phyloP scores from a whole-genome alignment of 768 basidiomycete species.

The Auriculariales sp. region DNA sequence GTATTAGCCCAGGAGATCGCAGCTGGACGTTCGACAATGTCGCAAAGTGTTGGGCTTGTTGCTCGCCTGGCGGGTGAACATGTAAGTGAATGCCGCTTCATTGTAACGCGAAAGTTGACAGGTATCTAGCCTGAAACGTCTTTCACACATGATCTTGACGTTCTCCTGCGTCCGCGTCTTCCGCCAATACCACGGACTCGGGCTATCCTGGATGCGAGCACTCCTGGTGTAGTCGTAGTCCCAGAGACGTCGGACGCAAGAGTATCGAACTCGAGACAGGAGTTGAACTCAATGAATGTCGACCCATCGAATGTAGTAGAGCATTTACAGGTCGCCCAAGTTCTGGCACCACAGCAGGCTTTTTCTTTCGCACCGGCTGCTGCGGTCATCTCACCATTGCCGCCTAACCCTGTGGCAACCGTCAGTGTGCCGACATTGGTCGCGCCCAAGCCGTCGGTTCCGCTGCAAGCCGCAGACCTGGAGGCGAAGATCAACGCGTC shows the following conservation, averaged over 20 bases:
- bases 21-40: constrained; percentile 43
- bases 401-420: too few species aligned
- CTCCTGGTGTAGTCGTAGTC: constrained; percentile 31
- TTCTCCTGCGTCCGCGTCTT: constrained; percentile 64
- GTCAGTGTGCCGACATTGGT: too few species aligned
- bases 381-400: too few species aligned
- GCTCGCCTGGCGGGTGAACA: constrained; percentile 22
- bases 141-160: constrained; percentile 24
- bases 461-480: not conserved
- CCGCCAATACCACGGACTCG: constrained; percentile 60
- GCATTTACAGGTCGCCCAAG: too few species aligned
- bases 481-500: not conserved
- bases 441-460: not conserved
- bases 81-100: constrained; percentile 14
- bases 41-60: constrained; percentile 45
- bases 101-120: constrained; percentile 10
- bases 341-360: too few species aligned
- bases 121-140: not conserved
- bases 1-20: constrained; percentile 32
- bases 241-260: constrained; percentile 60
- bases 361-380: too few species aligned
- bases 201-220: constrained; percentile 45
- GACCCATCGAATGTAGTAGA: too few species aligned
- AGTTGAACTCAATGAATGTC: constrained; percentile 4
- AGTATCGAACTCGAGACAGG: constrained; percentile 18